Evolutionary conservation across 2,329 filamentous ascomycete genomes (phyloP).

Genomic region (Calonectria naviculata): DNA sequence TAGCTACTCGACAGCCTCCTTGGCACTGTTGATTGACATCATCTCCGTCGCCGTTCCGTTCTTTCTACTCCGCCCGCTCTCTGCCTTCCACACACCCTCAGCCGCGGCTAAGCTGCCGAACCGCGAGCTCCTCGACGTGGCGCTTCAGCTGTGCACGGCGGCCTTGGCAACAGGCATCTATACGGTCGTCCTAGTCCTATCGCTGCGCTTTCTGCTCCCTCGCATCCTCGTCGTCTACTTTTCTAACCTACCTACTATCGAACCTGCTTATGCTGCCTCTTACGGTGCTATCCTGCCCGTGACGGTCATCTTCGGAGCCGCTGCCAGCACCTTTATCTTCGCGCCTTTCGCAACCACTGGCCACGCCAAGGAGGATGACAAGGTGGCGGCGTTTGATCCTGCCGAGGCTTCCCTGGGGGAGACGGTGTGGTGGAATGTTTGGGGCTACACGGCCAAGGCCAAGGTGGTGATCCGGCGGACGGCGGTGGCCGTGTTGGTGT

Average conservation of each 20-base stretch:
- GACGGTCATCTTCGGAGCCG: constrained; percentile 70
- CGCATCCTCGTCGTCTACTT: constrained; percentile 81
- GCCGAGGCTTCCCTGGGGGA: constrained; percentile 73
- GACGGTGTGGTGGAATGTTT: constrained; percentile 79
- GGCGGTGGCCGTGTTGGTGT: constrained; percentile 65
- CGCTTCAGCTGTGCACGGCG: constrained; percentile 72
- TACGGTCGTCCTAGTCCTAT: constrained; percentile 75
- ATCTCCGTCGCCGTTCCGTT: constrained; percentile 79
- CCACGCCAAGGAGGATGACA: constrained; percentile 59
- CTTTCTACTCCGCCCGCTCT: constrained; percentile 76
- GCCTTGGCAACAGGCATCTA: constrained; percentile 80
- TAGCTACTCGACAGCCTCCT: constrained; percentile 67
- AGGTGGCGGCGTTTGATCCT: constrained; percentile 69
- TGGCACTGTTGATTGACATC: constrained; percentile 75
- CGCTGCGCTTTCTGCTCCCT: constrained; percentile 78
- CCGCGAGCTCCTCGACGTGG: constrained; percentile 73
- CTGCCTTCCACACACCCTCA: constrained; percentile 70
- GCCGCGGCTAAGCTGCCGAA: constrained; percentile 61
- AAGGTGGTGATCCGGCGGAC: constrained; percentile 76
- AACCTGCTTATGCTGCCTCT: constrained; percentile 72
- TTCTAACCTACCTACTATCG: constrained; percentile 74
- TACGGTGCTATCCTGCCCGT: constrained; percentile 71
- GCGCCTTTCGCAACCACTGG: constrained; percentile 70
- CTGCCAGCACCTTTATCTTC: constrained; percentile 83
- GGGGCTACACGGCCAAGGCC: constrained; percentile 72